Evolutionary conservation across 495 filamentous ascomycete genomes (phyloP), one percentile per base, ranked within the genome.

Genomic region (Barbatosphaeria neglecta): DNA sequence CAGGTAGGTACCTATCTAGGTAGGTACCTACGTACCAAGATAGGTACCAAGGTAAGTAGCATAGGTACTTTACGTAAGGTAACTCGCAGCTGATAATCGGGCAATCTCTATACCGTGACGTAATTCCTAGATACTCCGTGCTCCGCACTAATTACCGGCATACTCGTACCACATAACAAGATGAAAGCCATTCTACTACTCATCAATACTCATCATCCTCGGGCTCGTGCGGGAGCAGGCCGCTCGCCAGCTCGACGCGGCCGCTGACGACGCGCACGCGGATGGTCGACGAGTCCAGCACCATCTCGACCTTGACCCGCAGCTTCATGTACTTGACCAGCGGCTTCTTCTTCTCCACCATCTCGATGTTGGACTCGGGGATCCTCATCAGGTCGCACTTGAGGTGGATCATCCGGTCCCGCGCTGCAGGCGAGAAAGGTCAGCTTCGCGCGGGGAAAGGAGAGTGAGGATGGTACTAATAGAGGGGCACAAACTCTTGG

Each of bases 301-400:
- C 45, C 9, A 59, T 56, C 31, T 53, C 53, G 1, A 59, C 48
- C 15, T 46, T 46, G 1, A 54, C 56, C 42, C 43, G 44, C 22
- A 59, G 53, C 48, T 53, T 56, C 6, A 56, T 20, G 13, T 43
- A 51, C 43, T 48, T 56, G 15, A 46, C 53, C 2, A 22, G 16
- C 15, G 46, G 27, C 25, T 54, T 48, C 43, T 35, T 35, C 13
- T 41, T 45, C 7, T 20, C 41, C 20, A 41, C 43, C 31, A 49
- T 45, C 0, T 18, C 33, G 15, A 45, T 47, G 11, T 47, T n/a
- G 10, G 15, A 31, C 16, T 37, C 22, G 16, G 53, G 50, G 25
- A 56, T 41, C 19, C 50, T 51, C 5, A 54, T 59, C 40, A 59
- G 17, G 46, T 59, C 51, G 39, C 50, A 53, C 18, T 33, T 47